These are phyloP conservation scores for Oryza punctata DNA, from an alignment of 176 grass and related monocot species.

Conservation along the genomic window DNA sequence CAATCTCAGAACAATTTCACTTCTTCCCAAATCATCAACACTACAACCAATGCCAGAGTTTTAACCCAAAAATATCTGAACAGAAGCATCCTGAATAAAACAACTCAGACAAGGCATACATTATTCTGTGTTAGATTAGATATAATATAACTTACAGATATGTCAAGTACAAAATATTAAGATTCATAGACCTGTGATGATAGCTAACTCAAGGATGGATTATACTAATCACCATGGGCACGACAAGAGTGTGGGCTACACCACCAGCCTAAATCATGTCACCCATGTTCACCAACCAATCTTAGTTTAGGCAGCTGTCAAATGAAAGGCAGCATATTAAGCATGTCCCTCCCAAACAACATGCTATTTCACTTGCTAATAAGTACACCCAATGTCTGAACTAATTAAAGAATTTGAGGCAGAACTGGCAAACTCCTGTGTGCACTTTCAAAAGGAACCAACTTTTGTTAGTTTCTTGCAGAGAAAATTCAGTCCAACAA, in stretches of 20 bases:
- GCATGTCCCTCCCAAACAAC: neutral
- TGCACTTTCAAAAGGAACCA: constrained; percentile 31
- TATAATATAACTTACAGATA: constrained; percentile 10
- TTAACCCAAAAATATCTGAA: constrained; percentile 23
- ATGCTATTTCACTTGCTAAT: neutral
- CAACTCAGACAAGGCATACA: neutral
- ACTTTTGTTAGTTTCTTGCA: constrained; percentile 7
- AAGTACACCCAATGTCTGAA: constrained; percentile 28
- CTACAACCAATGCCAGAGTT: neutral
- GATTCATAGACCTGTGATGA: constrained; percentile 33
- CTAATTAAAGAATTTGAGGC: constrained; percentile 25
- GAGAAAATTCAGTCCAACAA: neutral
- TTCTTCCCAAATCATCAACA: neutral
- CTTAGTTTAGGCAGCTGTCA: constrained; percentile 39
- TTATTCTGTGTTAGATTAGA: constrained; percentile 20
- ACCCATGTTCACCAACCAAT: constrained; percentile 49
- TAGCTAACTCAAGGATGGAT: constrained; percentile 22
- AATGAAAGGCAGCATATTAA: constrained; percentile 36
- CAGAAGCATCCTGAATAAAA: constrained; percentile 1
- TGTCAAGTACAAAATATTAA: constrained; percentile 2
- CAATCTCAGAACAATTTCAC: constrained; percentile 6
- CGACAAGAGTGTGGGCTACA: constrained; percentile 30
- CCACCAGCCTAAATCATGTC: constrained; percentile 53
- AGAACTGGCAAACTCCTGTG: constrained; percentile 27
- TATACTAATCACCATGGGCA: constrained; percentile 21